Evolutionary conservation across 2,329 filamentous ascomycete species (phyloP).

Genomic region (Hirsutella rhossiliensis): DNA sequence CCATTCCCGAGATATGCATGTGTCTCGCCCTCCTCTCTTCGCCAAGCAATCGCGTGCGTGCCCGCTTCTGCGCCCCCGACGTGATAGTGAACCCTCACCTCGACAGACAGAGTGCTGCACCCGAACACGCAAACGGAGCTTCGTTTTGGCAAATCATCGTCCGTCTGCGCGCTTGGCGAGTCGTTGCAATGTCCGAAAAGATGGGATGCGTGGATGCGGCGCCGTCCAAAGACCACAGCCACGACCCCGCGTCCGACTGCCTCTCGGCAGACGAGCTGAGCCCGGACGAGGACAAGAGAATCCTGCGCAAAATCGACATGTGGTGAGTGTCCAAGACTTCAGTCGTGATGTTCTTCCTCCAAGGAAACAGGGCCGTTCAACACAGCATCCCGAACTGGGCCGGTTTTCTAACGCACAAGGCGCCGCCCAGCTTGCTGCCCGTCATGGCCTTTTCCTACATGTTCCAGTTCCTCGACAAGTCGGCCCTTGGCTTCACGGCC

Average conservation of each 20-base stretch:
- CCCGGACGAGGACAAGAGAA: slow-evolving; percentile 28
- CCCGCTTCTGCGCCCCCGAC: neutral
- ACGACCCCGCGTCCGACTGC: neutral
- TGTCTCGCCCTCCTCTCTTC: neutral
- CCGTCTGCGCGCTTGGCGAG: too few relatives aligned
- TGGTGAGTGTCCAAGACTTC: slow-evolving; percentile 29
- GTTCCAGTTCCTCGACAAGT: slow-evolving; percentile 51
- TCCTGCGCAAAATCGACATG: slow-evolving; percentile 46
- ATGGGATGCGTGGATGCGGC: neutral
- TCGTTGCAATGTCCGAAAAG: slow-evolving; percentile 1
- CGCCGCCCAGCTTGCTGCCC: slow-evolving; percentile 32
- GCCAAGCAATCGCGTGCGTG: neutral
- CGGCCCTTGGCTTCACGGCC: slow-evolving; percentile 37
- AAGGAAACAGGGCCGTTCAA: too few relatives aligned
- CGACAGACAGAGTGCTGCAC: too few relatives aligned
- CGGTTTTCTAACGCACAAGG: neutral
- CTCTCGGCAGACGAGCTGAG: slow-evolving; percentile 5
- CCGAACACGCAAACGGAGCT: too few relatives aligned
- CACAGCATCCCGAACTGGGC: neutral
- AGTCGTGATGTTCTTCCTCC: too few relatives aligned
- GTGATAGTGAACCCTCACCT: too few relatives aligned
- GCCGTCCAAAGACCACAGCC: neutral
- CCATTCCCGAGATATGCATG: neutral
- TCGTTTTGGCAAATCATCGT: too few relatives aligned
- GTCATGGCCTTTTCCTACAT: slow-evolving; percentile 40